Conservation (phyloP, 805 yeast genomes). For the Saccharomycopsis guyanensis region DNA sequence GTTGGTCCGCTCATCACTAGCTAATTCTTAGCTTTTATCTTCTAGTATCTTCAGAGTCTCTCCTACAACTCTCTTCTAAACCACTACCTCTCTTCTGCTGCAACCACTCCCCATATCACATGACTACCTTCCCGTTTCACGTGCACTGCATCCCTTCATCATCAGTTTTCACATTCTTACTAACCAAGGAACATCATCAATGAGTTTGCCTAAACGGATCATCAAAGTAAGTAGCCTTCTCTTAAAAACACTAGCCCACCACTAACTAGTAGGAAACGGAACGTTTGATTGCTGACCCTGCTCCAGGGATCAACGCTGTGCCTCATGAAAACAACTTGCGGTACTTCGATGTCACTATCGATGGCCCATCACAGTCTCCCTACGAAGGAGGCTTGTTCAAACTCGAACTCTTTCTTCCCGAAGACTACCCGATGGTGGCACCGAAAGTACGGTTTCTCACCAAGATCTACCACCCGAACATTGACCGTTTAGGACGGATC, state of each 20-base stretch:
- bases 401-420: conserved; percentile 84
- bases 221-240: conserved; percentile 52
- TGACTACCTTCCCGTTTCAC: too few species aligned
- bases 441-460: conserved; percentile 94
- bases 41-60: too few species aligned
- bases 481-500: conserved; percentile 89
- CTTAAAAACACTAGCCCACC: neutral
- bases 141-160: too few species aligned
- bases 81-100: too few species aligned
- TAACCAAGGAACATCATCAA: too few species aligned
- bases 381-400: conserved; percentile 80
- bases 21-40: too few species aligned
- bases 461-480: conserved; percentile 92
- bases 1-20: neutral
- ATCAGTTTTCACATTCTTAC: too few species aligned
- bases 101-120: too few species aligned
- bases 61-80: too few species aligned
- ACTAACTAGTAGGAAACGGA: conserved; percentile 70
- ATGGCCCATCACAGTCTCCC: conserved; percentile 88
- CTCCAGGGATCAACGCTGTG: conserved; percentile 86
- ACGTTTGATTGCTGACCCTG: conserved; percentile 86
- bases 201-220: conserved; percentile 75
- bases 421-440: conserved; percentile 97
- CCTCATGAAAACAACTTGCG: conserved; percentile 94
- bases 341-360: conserved; percentile 84